Base-by-base conservation (phyloP, 306 rosid genomes). In the Prunus davidiana region DNA sequence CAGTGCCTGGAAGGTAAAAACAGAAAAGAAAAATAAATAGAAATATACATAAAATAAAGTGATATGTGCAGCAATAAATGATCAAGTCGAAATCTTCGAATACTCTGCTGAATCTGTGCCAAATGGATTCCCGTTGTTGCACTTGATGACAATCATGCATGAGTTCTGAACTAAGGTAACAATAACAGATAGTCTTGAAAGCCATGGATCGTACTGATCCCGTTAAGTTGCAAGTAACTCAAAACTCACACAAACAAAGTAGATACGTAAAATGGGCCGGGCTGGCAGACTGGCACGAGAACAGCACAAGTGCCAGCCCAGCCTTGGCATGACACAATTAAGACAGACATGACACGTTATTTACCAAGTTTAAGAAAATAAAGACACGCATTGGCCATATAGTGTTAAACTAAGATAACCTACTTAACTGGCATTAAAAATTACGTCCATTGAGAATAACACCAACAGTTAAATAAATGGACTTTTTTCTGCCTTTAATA, bases 1-100 rank as follows among this genome's bases (percentile, higher is more conserved):
- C 83, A 78, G 77, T 47, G 24, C 90, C 97, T 92, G 80, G 60
- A 79, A 65, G 52, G 41, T 60, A 50, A 51, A 69, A 76, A 71
- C 54, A 74, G 32, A 74, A 70, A 76, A 34, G 60, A 74, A 71
- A 71, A 85, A 24, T 12, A 51, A 27, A 70, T 38, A 38, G 43
- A 72, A 62, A 51, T 67, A 75, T 76, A 41, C 43, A 38, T 38
- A 38, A 38, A 38, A 72, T 24, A 64, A 61, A 64, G 46, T 51
- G 61, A 18, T 54, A 65, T 46, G n/a, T 61, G 22, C 12, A 70
- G 74, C 62, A 70, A 34, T 51, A 66, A 50, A 62, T 32, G 68
- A 78, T 75, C 45, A 55, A 71, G 54, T 60, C 52, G 60, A 61
- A 62, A 62, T 8, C 41, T 60, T 27, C 12, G 6, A 27, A 28